phyloP scores from a whole-genome alignment of 306 rosid species.

The Cucurbita ficifolia region DNA sequence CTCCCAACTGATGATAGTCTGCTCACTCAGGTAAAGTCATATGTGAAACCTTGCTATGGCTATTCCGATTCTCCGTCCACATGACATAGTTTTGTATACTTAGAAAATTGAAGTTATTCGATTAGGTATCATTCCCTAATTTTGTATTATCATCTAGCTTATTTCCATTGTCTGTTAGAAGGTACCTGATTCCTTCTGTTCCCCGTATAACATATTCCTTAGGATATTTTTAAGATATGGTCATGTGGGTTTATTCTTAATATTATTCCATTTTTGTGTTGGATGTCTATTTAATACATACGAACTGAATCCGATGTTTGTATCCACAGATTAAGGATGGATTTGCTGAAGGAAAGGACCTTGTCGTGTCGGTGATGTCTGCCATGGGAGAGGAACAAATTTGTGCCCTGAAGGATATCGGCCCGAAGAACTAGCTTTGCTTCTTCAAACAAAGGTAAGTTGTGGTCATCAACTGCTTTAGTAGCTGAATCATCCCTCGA shows the following conservation, averaged over 20 bases:
- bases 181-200: not conserved
- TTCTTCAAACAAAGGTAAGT: not conserved
- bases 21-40: constrained; percentile 16
- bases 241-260: not conserved
- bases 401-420: constrained; percentile 25
- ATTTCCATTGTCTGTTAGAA: not conserved
- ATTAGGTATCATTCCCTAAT: not conserved
- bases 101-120: not conserved
- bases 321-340: constrained; percentile 19
- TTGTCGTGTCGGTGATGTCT: constrained; percentile 24
- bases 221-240: not conserved
- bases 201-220: not conserved
- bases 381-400: constrained; percentile 30
- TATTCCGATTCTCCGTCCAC: not conserved
- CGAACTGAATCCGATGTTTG: not conserved
- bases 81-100: not conserved
- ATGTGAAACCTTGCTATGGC: not conserved
- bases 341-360: constrained; percentile 22
- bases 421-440: constrained; percentile 10
- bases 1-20: constrained; percentile 17
- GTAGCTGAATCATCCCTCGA: not conserved
- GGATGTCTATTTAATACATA: no score
- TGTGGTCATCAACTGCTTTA: not conserved
- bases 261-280: not conserved
- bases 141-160: not conserved